A percentile compares a stretch with the other conserved stretches of the same genome.
Evolutionary conservation across 805 yeast species (phyloP).

Genomic region (Spathaspora arborariae): DNA sequence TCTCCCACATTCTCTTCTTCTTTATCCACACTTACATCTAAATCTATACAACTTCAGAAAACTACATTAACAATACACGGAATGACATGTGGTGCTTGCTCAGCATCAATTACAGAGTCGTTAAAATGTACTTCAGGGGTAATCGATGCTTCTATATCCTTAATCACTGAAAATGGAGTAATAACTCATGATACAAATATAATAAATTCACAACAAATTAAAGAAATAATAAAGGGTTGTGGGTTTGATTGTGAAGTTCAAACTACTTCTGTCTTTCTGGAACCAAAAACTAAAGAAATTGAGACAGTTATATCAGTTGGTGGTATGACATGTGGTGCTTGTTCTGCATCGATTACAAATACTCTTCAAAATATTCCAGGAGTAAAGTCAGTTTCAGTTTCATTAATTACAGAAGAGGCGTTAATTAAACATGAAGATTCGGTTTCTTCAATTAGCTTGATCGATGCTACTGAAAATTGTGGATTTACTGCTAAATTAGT

Average conservation of each 20-base stretch:
- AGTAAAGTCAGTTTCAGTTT: conserved; percentile 55
- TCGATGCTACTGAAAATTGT: conserved; percentile 59
- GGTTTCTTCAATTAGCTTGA: conserved; percentile 34
- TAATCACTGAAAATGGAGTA: conserved; percentile 35
- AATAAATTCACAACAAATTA: conserved; percentile 14
- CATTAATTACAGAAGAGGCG: conserved; percentile 76
- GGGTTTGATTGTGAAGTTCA: conserved; percentile 19
- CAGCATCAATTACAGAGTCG: conserved; percentile 36
- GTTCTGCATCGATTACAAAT: conserved; percentile 63
- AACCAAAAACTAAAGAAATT: background rate
- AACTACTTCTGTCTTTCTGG: background rate
- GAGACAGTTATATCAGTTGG: conserved; percentile 28
- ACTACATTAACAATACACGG: conserved; percentile 33
- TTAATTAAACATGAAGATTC: conserved; percentile 43
- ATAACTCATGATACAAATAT: conserved; percentile 17
- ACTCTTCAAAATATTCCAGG: conserved; percentile 49
- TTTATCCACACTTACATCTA: background rate
- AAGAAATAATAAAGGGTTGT: conserved; percentile 24
- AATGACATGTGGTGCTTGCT: conserved; percentile 43
- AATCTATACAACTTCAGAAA: background rate
- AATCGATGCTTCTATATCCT: conserved; percentile 25
- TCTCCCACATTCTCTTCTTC: background rate
- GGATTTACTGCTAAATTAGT: conserved; percentile 31
- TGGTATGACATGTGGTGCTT: conserved; percentile 94
- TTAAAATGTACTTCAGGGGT: conserved; percentile 23